Evolutionary conservation across 2,329 filamentous ascomycete species (phyloP).

Genomic region (Trematosphaeria pertusa): DNA sequence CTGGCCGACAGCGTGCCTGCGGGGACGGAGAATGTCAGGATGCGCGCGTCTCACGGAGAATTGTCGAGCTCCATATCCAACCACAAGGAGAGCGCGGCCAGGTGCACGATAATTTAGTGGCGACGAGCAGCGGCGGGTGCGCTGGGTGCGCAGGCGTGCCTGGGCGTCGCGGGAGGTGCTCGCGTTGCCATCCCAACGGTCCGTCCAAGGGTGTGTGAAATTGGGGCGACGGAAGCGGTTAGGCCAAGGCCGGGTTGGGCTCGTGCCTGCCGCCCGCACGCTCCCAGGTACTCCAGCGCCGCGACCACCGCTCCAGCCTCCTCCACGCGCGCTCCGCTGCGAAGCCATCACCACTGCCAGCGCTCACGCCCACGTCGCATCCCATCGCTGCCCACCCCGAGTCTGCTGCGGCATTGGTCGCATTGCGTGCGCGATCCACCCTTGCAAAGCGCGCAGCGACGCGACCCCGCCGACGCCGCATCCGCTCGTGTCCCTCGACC

Average conservation of each 20-base stretch:
- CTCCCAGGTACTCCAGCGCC: slow-evolving; percentile 1
- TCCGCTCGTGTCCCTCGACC: slow-evolving; percentile 19
- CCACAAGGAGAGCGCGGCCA: slow-evolving; percentile 11
- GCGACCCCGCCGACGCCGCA: slow-evolving; percentile 21
- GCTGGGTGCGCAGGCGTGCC: slow-evolving; percentile 1
- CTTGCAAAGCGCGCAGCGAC: slow-evolving; percentile 22
- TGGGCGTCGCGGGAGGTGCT: slow-evolving; percentile 2
- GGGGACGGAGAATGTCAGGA: slow-evolving; percentile 15
- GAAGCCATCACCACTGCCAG: slow-evolving; percentile 6
- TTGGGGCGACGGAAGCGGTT: slow-evolving; percentile 1
- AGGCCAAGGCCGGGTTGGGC: neutral
- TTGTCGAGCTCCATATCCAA: slow-evolving; percentile 10
- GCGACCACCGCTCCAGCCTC: neutral
- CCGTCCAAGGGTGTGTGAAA: slow-evolving; percentile 1
- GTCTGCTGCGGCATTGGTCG: slow-evolving; percentile 16
- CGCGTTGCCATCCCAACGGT: neutral
- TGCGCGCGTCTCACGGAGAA: slow-evolving; percentile 12
- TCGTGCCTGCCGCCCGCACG: neutral
- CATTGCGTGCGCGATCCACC: slow-evolving; percentile 19
- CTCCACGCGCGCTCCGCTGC: slow-evolving; percentile 2
- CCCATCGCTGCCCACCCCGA: slow-evolving; percentile 4
- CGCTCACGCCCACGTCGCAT: slow-evolving; percentile 18
- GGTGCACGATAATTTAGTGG: neutral
- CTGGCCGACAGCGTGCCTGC: slow-evolving; percentile 22
- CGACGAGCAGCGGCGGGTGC: neutral